These are phyloP conservation scores for Diaporthe australafricana DNA, from an alignment of 2,329 filamentous ascomycete genomes.

Conservation along the genomic window DNA sequence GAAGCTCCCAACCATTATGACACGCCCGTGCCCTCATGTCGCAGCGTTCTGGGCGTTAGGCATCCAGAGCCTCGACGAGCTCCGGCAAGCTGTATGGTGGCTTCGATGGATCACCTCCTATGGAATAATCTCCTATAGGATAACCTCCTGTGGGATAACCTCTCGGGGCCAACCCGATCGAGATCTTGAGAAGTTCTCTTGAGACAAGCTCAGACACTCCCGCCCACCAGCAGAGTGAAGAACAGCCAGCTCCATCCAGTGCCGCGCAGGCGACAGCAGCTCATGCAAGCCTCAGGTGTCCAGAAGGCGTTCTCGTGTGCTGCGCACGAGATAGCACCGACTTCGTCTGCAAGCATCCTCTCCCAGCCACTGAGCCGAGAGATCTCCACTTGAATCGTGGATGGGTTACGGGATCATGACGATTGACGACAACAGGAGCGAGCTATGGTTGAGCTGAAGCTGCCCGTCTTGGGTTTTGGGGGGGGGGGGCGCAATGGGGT, in stretches of 20 bases:
- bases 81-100: constrained; percentile 9
- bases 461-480: not conserved
- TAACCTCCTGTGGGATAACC: no score
- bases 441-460: constrained; percentile 15
- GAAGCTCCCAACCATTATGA: not conserved
- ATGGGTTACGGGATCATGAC: not conserved
- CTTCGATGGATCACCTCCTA: no score
- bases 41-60: not conserved
- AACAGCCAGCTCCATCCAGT: not conserved
- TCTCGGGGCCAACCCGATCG: constrained; percentile 4
- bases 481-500: no score
- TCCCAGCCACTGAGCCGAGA: not conserved
- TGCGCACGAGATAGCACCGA: not conserved
- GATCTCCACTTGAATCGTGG: not conserved
- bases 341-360: not conserved
- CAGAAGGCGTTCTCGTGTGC: not conserved
- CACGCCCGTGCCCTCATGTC: constrained; percentile 13
- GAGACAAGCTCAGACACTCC: constrained; percentile 14
- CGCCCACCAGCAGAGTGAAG: not conserved
- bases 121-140: no score
- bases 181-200: constrained; percentile 5
- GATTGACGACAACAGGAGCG: not conserved
- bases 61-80: constrained; percentile 12
- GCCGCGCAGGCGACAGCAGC: not conserved
- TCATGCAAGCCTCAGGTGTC: not conserved